Evolutionary conservation across 192 early-diverging fungal genomes (phyloP), one percentile per base, ranked within the genome.

Genomic region (Coemansia sp.): DNA sequence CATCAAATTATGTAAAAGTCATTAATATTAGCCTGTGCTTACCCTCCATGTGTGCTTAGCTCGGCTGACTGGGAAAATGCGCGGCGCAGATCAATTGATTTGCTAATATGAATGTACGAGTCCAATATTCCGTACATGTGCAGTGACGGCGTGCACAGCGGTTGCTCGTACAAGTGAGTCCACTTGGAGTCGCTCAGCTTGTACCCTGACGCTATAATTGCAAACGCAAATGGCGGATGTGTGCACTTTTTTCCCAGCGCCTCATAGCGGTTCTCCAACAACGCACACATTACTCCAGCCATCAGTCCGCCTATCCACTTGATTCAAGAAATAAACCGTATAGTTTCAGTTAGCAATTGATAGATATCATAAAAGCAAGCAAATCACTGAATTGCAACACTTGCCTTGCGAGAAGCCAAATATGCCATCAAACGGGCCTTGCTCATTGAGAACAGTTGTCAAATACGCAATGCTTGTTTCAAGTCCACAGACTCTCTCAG

Each of bases 401-500:
- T 56, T 73, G 55, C 65, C 79, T 68, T 82, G 79, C 1, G 74
- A 76, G 25, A 82, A 82, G 2, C 79, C 79, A 35, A 82, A 51
- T 2, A 82, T 52, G 1, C 74, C 79, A 50, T 82, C 79, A 55
- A 76, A 82, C 43, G 79, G 79, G 0, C 79, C 79, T 17, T 71
- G 74, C 0, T 61, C 23, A 1, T 60, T 47, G n/a, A 82, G 61
- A 3, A 76, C 70, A 2, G 50, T 24, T 25, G 59, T 55, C 6
- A 82, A 57, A 43, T 55, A 65, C 2, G 24, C 70, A 47, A 82
- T 61, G 29, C 70, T 73, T 4, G 54, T 47, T 5, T 81, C 72
- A 21, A 81, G 22, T 0, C 78, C 78, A 9, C 50, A 49, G 1
- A 65, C 64, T 15, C 55, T 38, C 45, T 81, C 78, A 19, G 78